Conservation (phyloP, 805 yeast genomes). For the Ogataea saltuana region DNA sequence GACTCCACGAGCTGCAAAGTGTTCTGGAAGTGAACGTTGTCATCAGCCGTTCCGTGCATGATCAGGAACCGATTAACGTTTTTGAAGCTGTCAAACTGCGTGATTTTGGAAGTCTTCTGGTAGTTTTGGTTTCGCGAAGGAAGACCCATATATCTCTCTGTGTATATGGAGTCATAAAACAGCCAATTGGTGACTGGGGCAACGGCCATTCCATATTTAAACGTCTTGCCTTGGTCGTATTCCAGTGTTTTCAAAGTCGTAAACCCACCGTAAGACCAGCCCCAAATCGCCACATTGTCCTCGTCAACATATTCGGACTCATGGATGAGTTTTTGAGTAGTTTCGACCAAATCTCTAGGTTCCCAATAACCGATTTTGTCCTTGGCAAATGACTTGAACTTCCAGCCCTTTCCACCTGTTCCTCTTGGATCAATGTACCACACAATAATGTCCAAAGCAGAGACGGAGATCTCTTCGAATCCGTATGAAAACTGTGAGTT, state of each 20-base stretch:
- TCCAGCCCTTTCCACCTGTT: slow-evolving; percentile 80
- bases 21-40: slow-evolving; percentile 79
- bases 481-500: slow-evolving; percentile 47
- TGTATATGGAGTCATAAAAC: slow-evolving; percentile 68
- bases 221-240: slow-evolving; percentile 57
- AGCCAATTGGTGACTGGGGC: slow-evolving; percentile 86
- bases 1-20: slow-evolving; percentile 61
- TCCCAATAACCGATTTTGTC: slow-evolving; percentile 72
- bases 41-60: slow-evolving; percentile 86
- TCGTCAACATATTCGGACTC: slow-evolving; percentile 50
- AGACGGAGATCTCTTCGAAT: slow-evolving; percentile 60
- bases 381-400: slow-evolving; percentile 54
- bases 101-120: slow-evolving; percentile 43
- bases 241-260: slow-evolving; percentile 73
- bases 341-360: slow-evolving; percentile 62
- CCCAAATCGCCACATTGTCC: slow-evolving; percentile 70
- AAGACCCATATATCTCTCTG: slow-evolving; percentile 71
- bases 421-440: slow-evolving; percentile 79
- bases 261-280: slow-evolving; percentile 89
- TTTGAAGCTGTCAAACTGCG: slow-evolving; percentile 44
- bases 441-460: slow-evolving; percentile 59
- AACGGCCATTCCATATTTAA: slow-evolving; percentile 77
- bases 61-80: slow-evolving; percentile 57
- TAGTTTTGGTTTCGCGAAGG: slow-evolving; percentile 58
- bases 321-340: slow-evolving; percentile 51